Percentiles rank a stretch among this genome's conserved stretches.
phyloP scores from a whole-genome alignment of 352 stramenopile genomes.

The Pythium dissimile region DNA sequence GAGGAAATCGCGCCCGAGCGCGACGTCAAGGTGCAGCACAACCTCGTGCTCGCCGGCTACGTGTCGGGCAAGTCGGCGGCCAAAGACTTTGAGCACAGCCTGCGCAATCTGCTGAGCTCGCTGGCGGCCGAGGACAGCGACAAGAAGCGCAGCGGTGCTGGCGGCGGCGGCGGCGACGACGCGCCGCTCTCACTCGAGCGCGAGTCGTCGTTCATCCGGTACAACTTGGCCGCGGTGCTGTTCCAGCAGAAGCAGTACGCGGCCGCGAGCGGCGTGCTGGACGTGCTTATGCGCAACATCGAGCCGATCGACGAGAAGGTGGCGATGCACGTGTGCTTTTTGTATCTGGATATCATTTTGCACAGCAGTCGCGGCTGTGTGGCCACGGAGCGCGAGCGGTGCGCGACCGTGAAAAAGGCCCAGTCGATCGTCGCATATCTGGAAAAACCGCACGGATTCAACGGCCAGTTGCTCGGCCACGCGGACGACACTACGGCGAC shows the following conservation, averaged over 20 bases:
- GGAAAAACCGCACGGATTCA: conserved; percentile 90
- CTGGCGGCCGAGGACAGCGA: conserved; percentile 30
- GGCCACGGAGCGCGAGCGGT: conserved; percentile 66
- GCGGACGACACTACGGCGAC: conserved; percentile 27
- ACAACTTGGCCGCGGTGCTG: conserved; percentile 86
- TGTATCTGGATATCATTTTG: conserved; percentile 91
- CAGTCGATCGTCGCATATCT: conserved; percentile 86
- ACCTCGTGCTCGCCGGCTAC: conserved; percentile 72
- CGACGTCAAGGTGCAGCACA: conserved; percentile 85
- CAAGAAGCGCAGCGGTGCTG: conserved; percentile 39
- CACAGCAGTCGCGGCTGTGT: conserved; percentile 86
- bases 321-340: conserved; percentile 91
- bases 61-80: conserved; percentile 51
- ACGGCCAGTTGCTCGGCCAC: conserved; percentile 54
- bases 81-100: conserved; percentile 69
- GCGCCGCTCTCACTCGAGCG: conserved; percentile 79
- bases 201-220: conserved; percentile 85
- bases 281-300: conserved; percentile 86
- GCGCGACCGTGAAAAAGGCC: conserved; percentile 76
- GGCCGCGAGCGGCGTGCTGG: conserved; percentile 77
- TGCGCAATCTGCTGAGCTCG: conserved; percentile 56
- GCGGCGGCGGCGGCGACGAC: conserved; percentile 17
- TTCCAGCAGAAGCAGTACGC: conserved; percentile 91
- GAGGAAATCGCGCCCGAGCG: conserved; percentile 73
- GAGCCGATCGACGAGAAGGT: conserved; percentile 90